phyloP scores from a whole-genome alignment of 805 yeast species.

The Kodamaea hsintzibuensis region DNA sequence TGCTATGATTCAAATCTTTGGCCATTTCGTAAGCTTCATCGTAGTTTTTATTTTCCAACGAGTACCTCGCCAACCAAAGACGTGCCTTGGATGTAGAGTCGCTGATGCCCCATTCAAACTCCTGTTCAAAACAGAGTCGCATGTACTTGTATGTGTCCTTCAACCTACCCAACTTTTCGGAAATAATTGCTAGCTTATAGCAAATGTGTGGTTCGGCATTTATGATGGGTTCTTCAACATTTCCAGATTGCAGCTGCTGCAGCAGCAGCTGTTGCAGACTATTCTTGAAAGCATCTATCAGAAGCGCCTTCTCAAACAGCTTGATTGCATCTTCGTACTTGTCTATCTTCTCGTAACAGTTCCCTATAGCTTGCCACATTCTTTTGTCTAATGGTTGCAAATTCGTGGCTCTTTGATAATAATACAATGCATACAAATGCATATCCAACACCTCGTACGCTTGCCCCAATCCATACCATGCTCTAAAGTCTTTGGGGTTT shows the following conservation, averaged over 20 bases:
- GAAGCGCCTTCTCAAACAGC: constrained; percentile 76
- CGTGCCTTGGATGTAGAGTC: constrained; percentile 80
- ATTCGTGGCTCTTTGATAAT: constrained; percentile 87
- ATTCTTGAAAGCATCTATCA: constrained; percentile 35
- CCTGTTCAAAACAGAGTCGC: constrained; percentile 68
- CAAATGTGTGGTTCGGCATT: constrained; percentile 48
- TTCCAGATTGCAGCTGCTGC: constrained; percentile 17
- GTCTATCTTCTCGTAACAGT: constrained; percentile 79
- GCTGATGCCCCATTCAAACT: constrained; percentile 60
- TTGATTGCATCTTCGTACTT: constrained; percentile 73
- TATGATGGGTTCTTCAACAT: constrained; percentile 36
- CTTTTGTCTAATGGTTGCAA: constrained; percentile 86
- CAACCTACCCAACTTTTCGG: constrained; percentile 55
- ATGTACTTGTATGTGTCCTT: constrained; percentile 60
- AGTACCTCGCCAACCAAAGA: constrained; percentile 80
- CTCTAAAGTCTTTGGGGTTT: constrained; percentile 84
- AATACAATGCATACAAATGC: constrained; percentile 89
- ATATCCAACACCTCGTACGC: constrained; percentile 96
- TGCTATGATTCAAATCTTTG: constrained; percentile 61
- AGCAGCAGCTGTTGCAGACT: constrained; percentile 1
- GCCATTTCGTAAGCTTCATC: constrained; percentile 74
- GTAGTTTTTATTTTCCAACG: constrained; percentile 56
- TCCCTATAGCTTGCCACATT: constrained; percentile 95
- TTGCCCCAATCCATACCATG: constrained; percentile 98
- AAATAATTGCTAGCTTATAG: constrained; percentile 66